Conservation (phyloP, 2,329 filamentous ascomycete species). For the Aspergillus udagawae region DNA sequence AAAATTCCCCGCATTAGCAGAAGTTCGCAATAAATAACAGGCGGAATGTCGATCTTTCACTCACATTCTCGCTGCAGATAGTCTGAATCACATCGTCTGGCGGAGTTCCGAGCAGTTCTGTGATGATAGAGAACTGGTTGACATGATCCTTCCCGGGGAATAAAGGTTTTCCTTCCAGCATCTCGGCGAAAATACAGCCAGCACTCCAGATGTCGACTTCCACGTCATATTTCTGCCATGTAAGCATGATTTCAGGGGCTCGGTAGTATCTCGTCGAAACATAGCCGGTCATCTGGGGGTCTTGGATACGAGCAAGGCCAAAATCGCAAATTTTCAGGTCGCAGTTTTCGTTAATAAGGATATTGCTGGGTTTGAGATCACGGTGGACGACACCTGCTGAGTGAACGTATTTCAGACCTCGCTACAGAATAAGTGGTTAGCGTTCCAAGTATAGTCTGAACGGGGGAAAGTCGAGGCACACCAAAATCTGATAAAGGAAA, state of each 20-base stretch:
- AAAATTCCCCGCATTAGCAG: conserved; percentile 21
- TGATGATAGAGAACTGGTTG: conserved; percentile 99
- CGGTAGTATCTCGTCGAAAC: conserved; percentile 98
- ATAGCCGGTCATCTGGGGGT: conserved; percentile 99
- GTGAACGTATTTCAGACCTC: conserved; percentile 97
- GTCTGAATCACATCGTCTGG: conserved; percentile 98
- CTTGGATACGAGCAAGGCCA: conserved; percentile 92
- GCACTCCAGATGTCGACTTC: conserved; percentile 99
- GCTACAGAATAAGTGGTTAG: conserved; percentile 50
- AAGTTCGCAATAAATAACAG: background rate
- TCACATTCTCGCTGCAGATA: conserved; percentile 95
- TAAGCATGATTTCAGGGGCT: conserved; percentile 99
- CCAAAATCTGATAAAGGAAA: conserved; percentile 98
- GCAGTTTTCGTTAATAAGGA: conserved; percentile 98
- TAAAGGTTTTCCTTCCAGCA: conserved; percentile 96
- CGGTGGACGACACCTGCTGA: conserved; percentile 97
- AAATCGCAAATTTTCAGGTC: conserved; percentile 99
- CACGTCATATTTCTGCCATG: conserved; percentile 99
- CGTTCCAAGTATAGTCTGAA: background rate
- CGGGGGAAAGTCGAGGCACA: conserved; percentile 46
- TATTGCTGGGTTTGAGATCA: conserved; percentile 97
- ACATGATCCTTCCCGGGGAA: conserved; percentile 99
- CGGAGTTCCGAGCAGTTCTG: conserved; percentile 90
- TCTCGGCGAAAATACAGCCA: conserved; percentile 98
- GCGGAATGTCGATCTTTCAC: conserved; percentile 26